Evolutionary conservation across 2,329 filamentous ascomycete genomes (phyloP), one percentile per base, ranked within the genome.

Genomic region (Bertia moriformis): DNA sequence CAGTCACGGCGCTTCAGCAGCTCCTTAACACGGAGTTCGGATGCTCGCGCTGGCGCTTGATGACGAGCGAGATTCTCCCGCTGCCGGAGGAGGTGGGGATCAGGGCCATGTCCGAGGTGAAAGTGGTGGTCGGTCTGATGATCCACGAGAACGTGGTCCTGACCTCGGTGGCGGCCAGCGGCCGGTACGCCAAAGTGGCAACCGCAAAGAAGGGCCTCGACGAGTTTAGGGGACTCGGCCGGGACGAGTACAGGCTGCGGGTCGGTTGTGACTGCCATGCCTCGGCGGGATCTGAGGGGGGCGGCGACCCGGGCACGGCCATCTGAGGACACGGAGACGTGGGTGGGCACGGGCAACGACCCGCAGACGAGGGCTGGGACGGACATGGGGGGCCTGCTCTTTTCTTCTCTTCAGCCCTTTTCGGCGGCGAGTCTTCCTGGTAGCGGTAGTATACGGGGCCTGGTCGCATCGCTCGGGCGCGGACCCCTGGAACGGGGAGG

Each of bases 131-230:
- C 4, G 85, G 74, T 17, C 67, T 94, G 4, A 66, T 93, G 52
- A 69, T 95, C 13, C 89, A 96, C 51, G 71, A 75, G 12, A 56
- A 67, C 33, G 69, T 87, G 7, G 57, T 84, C n/a, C 72, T 75
- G 2, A 65, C 75, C 45, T 71, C 66, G 1, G 62, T 66, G 27
- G 73, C 73, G 1, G 71, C 66, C 46, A 86, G 77, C 38, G 71
- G 72, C 0, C 67, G 82, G 37, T 83, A 86, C 56, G 86, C 84
- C 0, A 88, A 87, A 57, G 56, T 82, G 4, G 65, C 65, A 12
- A 79, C 73, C 1, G 78, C 80, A 12, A 71, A 75, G 45, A 60
- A 62, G 44, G 78, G 76, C 1, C 46, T 82, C 38, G 54, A 60
- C 3, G 52, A 55, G 41, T 42, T 80, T 22, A 50, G 63, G 38